phyloP scores from a whole-genome alignment of 371 early-diverging fungal genomes.

The Apophysomyces variabilis region DNA sequence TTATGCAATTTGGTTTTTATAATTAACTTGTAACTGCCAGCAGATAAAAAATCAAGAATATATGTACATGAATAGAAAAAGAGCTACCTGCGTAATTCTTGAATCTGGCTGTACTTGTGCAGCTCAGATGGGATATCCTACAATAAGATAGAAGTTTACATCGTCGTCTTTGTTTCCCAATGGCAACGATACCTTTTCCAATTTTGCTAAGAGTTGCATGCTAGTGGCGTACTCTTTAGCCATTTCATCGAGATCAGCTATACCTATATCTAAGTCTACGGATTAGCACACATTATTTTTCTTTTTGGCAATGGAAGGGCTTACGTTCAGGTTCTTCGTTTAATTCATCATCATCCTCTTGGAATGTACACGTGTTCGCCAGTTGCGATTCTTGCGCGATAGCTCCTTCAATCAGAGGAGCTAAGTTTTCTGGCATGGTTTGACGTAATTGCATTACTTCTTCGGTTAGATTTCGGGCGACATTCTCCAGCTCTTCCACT shows the following conservation, averaged over 20 bases:
- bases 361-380: background rate
- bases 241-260: background rate
- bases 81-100: background rate
- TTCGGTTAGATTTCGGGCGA: background rate
- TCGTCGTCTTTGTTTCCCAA: background rate
- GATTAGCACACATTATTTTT: background rate
- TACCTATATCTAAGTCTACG: background rate
- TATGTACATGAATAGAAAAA: too few relatives aligned
- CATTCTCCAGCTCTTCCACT: background rate
- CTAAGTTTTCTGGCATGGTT: background rate
- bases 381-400: background rate
- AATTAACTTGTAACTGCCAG: too few relatives aligned
- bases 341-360: background rate
- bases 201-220: background rate
- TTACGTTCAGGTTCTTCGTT: background rate
- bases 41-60: too few relatives aligned
- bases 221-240: background rate
- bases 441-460: background rate
- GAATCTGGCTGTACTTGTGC: conserved; percentile 1
- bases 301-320: background rate
- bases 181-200: background rate
- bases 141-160: background rate
- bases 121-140: background rate
- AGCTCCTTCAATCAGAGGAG: background rate
- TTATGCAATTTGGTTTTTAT: too few relatives aligned